Conservation (phyloP, 306 rosid genomes). For the Lablab purpureus region DNA sequence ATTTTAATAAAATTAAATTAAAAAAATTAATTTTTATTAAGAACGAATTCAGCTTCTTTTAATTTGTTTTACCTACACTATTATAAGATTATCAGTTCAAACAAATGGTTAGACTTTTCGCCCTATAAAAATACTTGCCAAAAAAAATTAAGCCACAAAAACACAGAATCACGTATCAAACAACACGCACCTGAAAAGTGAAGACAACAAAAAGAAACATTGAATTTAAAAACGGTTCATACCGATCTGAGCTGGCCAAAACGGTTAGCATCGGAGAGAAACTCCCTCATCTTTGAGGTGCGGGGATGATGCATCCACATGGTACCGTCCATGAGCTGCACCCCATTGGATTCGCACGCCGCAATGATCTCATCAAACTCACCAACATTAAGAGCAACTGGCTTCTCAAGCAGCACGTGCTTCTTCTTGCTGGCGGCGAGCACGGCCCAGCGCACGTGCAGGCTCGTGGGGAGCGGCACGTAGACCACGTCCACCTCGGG, state of each 20-base stretch:
- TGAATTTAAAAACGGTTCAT: background rate
- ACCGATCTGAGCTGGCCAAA: slow-evolving; percentile 52
- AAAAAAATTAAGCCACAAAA: too few relatives aligned
- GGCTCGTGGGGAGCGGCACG: slow-evolving; percentile 81
- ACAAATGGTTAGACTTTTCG: too few relatives aligned
- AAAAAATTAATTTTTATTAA: too few relatives aligned
- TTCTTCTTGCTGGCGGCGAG: slow-evolving; percentile 79
- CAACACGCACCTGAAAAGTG: too few relatives aligned
- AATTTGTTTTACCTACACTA: too few relatives aligned
- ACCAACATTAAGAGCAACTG: slow-evolving; percentile 69
- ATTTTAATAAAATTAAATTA: too few relatives aligned
- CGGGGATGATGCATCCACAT: slow-evolving; percentile 97
- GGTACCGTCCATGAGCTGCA: slow-evolving; percentile 95
- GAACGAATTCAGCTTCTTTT: too few relatives aligned
- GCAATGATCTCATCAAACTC: slow-evolving; percentile 66
- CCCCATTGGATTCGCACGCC: slow-evolving; percentile 83
- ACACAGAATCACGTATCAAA: too few relatives aligned
- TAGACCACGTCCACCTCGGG: slow-evolving; percentile 84
- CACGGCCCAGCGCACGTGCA: slow-evolving; percentile 83
- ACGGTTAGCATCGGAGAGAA: slow-evolving; percentile 41
- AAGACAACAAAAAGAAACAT: background rate
- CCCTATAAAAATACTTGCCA: too few relatives aligned
- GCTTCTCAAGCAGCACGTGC: slow-evolving; percentile 90
- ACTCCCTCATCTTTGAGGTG: slow-evolving; percentile 43
- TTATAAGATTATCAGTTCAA: too few relatives aligned